Conservation (phyloP, 2,329 filamentous ascomycete species). For the Xylariaceae sp. region DNA sequence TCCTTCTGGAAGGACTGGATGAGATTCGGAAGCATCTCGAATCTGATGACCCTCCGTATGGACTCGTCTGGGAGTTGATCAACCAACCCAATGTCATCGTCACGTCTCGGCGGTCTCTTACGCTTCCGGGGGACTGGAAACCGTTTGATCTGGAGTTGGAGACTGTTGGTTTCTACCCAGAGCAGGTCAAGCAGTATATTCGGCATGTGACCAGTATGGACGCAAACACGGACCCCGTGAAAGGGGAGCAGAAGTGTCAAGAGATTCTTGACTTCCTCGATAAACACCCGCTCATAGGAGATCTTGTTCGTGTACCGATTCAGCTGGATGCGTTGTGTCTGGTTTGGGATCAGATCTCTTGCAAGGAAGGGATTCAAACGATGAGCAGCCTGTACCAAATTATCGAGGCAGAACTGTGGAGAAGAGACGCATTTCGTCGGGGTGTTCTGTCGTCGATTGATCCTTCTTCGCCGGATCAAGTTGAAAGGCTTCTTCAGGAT, state of each 20-base stretch:
- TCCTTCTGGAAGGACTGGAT: slow-evolving; percentile 3
- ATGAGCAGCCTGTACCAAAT: background rate
- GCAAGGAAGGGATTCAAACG: background rate
- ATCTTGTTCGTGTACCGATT: slow-evolving; percentile 1
- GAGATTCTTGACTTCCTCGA: background rate
- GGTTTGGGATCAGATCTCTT: background rate
- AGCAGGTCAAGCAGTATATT: background rate
- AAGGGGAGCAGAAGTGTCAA: background rate
- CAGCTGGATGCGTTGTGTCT: slow-evolving; percentile 2
- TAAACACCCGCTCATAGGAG: background rate
- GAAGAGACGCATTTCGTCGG: background rate
- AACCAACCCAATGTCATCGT: slow-evolving; percentile 1
- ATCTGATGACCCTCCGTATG: background rate
- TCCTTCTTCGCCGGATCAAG: background rate
- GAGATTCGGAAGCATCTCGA: background rate
- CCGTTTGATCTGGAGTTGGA: background rate
- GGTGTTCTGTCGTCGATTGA: background rate
- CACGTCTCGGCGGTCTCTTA: background rate
- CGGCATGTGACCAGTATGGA: background rate
- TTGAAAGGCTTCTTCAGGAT: background rate
- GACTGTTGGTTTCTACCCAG: slow-evolving; percentile 2
- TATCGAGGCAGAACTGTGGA: background rate
- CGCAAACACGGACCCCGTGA: background rate
- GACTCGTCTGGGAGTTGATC: background rate
- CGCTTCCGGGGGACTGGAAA: background rate